phyloP scores from a whole-genome alignment of 1,284 basidiomycete species.

The Malassezia vespertilionis region DNA sequence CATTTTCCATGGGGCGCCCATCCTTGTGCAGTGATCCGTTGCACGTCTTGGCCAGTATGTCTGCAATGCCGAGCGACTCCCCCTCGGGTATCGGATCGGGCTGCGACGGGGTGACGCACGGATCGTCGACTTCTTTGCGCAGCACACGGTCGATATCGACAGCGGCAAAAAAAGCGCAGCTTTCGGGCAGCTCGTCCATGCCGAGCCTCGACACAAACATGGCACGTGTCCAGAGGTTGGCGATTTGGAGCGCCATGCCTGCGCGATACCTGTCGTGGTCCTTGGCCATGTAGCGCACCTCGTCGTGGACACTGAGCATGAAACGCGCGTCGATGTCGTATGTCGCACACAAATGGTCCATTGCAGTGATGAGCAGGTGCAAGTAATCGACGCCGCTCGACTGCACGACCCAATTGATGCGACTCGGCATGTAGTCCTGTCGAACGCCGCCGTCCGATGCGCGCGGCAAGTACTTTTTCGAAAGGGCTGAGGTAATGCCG shows the following conservation, averaged over 20 bases:
- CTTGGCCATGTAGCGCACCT: slow-evolving; percentile 80
- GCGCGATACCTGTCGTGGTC: slow-evolving; percentile 79
- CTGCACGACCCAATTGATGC: slow-evolving; percentile 99
- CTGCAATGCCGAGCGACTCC: slow-evolving; percentile 66
- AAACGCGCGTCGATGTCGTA: slow-evolving; percentile 85
- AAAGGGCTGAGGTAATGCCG: slow-evolving; percentile 81
- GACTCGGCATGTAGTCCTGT: slow-evolving; percentile 81
- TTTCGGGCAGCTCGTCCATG: slow-evolving; percentile 88
- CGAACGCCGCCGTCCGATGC: slow-evolving; percentile 54
- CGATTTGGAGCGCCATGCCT: slow-evolving; percentile 85
- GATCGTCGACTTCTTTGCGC: slow-evolving; percentile 91
- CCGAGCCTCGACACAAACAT: slow-evolving; percentile 85
- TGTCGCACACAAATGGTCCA: slow-evolving; percentile 72
- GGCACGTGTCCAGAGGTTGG: slow-evolving; percentile 88
- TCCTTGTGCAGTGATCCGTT: slow-evolving; percentile 28
- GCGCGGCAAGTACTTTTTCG: slow-evolving; percentile 68
- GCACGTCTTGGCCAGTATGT: slow-evolving; percentile 54
- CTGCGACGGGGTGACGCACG: slow-evolving; percentile 88
- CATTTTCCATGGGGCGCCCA: slow-evolving; percentile 16
- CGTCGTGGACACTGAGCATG: slow-evolving; percentile 93
- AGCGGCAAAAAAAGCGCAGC: slow-evolving; percentile 80
- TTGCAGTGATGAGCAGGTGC: slow-evolving; percentile 85
- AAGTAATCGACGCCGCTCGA: slow-evolving; percentile 97
- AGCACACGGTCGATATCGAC: slow-evolving; percentile 86
- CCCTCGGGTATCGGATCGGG: slow-evolving; percentile 70